A percentile compares a stretch with the other conserved stretches of the same genome.
Evolutionary conservation across 306 rosid genomes (phyloP).

Genomic region (Calophaca sinica): DNA sequence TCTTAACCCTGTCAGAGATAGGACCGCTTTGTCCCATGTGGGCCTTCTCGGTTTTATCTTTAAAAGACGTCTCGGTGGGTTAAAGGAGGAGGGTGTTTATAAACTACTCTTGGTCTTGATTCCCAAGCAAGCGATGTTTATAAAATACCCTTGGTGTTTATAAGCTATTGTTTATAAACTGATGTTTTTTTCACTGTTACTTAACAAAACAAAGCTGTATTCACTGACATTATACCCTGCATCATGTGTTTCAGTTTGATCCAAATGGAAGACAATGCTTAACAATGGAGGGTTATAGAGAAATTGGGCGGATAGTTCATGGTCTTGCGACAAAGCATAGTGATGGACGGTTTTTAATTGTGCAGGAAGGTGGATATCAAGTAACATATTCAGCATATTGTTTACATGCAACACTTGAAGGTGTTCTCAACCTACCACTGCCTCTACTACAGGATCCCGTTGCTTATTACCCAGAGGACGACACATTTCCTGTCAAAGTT

Average conservation of each 20-base stretch:
- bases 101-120: too few relatives aligned
- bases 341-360: slow-evolving; percentile 67
- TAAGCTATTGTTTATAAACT: too few relatives aligned
- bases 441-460: slow-evolving; percentile 72
- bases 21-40: too few relatives aligned
- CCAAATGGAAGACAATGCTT: slow-evolving; percentile 97
- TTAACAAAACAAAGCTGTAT: too few relatives aligned
- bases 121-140: too few relatives aligned
- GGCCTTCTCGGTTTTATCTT: too few relatives aligned
- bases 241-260: slow-evolving; percentile 62
- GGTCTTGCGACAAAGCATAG: slow-evolving; percentile 57
- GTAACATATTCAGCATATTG: slow-evolving; percentile 91
- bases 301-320: slow-evolving; percentile 60
- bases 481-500: slow-evolving; percentile 59
- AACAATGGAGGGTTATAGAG: slow-evolving; percentile 86
- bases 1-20: too few relatives aligned
- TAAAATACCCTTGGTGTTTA: too few relatives aligned
- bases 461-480: slow-evolving; percentile 80
- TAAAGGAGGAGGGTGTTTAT: too few relatives aligned
- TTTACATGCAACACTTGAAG: slow-evolving; percentile 91
- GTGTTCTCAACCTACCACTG: slow-evolving; percentile 71
- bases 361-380: slow-evolving; percentile 98
- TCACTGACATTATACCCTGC: too few relatives aligned
- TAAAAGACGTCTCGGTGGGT: too few relatives aligned
- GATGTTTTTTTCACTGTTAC: too few relatives aligned